These are phyloP conservation scores for Neopestalotiopsis sp. DNA, from an alignment of 2,329 filamentous ascomycete genomes.

Conservation along the genomic window DNA sequence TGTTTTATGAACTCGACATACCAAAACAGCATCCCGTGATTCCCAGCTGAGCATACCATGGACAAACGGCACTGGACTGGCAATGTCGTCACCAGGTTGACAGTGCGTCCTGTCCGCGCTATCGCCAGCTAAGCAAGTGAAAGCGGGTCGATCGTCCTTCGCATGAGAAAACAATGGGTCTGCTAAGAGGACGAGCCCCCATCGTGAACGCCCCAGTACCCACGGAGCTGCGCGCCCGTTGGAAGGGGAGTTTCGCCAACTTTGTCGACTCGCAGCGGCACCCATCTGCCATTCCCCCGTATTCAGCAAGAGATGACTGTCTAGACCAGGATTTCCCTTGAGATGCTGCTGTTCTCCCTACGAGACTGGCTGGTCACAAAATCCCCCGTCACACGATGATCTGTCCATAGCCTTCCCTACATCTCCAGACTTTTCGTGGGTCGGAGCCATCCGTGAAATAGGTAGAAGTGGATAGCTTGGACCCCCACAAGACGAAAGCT, in stretches of 20 bases:
- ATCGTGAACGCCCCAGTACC: conserved; percentile 19
- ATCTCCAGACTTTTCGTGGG: conserved; percentile 9
- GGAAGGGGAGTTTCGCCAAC: not conserved
- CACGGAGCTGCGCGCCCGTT: conserved; percentile 12
- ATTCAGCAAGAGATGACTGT: conserved; percentile 6
- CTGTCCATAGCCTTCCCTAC: not conserved
- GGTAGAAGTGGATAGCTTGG: conserved; percentile 15
- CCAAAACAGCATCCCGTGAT: not conserved
- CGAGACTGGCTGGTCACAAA: conserved; percentile 7
- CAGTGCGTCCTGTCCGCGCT: conserved; percentile 17
- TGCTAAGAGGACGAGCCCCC: not conserved
- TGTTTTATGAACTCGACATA: not conserved
- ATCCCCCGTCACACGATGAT: conserved; percentile 8
- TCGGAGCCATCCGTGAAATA: conserved; percentile 8
- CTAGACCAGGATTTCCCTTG: not conserved
- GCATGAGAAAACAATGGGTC: conserved; percentile 19
- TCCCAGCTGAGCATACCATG: not conserved
- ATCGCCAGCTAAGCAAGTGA: conserved; percentile 13
- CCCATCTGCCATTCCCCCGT: not conserved
- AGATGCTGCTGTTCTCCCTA: not conserved
- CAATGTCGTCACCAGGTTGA: not conserved
- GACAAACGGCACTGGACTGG: not conserved
- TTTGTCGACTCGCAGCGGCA: conserved; percentile 12
- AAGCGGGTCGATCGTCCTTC: conserved; percentile 19
- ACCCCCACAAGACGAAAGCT: conserved; percentile 14